Evolutionary conservation across 1,139 yeast genomes (phyloP).

Genomic region (Yamadazyma jaroonii): DNA sequence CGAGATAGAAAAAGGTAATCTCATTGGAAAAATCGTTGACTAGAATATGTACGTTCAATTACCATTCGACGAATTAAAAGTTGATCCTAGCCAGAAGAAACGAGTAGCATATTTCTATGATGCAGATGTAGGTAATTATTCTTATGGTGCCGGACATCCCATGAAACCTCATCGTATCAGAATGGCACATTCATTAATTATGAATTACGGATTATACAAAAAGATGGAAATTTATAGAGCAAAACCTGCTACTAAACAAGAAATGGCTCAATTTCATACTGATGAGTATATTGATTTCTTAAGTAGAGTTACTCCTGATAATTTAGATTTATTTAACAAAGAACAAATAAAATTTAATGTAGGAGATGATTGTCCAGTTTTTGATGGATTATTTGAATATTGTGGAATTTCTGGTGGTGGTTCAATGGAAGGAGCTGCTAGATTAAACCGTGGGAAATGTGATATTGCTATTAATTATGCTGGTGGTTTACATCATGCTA

Average conservation of each 20-base stretch:
- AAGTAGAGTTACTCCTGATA: constrained; percentile 92
- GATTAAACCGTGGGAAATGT: constrained; percentile 77
- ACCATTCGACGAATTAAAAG: constrained; percentile 47
- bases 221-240: constrained; percentile 97
- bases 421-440: constrained; percentile 86
- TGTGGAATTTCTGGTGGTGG: constrained; percentile 89
- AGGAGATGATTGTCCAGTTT: constrained; percentile 72
- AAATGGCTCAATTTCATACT: constrained; percentile 97
- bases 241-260: constrained; percentile 97
- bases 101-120: constrained; percentile 49
- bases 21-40: constrained; percentile 1
- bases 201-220: constrained; percentile 95
- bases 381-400: constrained; percentile 91
- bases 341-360: constrained; percentile 95
- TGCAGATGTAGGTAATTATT: constrained; percentile 94
- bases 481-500: constrained; percentile 97
- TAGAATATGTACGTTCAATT: constrained; percentile 40
- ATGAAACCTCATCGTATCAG: constrained; percentile 98
- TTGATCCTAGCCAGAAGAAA: constrained; percentile 39
- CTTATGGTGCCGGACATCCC: constrained; percentile 98
- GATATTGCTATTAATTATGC: constrained; percentile 98
- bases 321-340: constrained; percentile 83
- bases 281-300: constrained; percentile 95
- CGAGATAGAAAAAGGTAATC: not conserved
- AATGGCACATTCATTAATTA: constrained; percentile 95